Evolutionary conservation across 1,139 yeast species (phyloP).

Genomic region (Taphrina wiesneri): DNA sequence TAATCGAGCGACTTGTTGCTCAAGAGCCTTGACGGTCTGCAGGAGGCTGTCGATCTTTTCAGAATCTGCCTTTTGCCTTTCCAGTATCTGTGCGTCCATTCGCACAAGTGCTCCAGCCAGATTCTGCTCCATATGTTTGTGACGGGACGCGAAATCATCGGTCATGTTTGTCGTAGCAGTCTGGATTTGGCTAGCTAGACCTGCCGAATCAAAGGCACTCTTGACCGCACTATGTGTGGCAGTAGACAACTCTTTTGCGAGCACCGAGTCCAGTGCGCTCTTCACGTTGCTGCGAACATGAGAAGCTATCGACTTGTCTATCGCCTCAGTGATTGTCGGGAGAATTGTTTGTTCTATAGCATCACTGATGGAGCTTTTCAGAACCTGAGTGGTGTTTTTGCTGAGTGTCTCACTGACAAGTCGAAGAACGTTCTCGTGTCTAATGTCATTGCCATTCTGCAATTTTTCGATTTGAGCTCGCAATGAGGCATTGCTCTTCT

Average conservation of each 20-base stretch:
- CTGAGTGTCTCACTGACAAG: conserved; percentile 24
- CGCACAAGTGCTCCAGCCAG: conserved; percentile 17
- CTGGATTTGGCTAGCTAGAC: conserved; percentile 1
- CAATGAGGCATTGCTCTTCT: conserved; percentile 7
- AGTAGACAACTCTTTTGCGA: neutral
- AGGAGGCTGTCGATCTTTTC: conserved; percentile 5
- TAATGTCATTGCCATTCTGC: conserved; percentile 4
- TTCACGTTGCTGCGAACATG: neutral
- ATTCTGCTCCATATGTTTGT: conserved; percentile 17
- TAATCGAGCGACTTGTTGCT: neutral
- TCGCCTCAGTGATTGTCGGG: neutral
- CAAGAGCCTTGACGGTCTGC: neutral
- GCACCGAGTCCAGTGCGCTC: neutral
- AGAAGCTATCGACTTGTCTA: conserved; percentile 1
- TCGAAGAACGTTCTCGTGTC: conserved; percentile 16
- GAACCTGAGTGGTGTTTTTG: conserved; percentile 23
- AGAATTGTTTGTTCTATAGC: conserved; percentile 4
- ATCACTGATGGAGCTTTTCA: conserved; percentile 3
- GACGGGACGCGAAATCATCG: neutral
- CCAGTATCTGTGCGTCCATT: conserved; percentile 16
- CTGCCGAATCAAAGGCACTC: neutral
- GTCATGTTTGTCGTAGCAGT: neutral
- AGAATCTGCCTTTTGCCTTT: conserved; percentile 10
- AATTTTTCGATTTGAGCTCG: conserved; percentile 1
- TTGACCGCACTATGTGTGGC: conserved; percentile 5